A percentile compares a stretch with the other conserved stretches of the same genome.
phyloP scores from a whole-genome alignment of 1,139 yeast species.

The Suhomyces coccinellae region DNA sequence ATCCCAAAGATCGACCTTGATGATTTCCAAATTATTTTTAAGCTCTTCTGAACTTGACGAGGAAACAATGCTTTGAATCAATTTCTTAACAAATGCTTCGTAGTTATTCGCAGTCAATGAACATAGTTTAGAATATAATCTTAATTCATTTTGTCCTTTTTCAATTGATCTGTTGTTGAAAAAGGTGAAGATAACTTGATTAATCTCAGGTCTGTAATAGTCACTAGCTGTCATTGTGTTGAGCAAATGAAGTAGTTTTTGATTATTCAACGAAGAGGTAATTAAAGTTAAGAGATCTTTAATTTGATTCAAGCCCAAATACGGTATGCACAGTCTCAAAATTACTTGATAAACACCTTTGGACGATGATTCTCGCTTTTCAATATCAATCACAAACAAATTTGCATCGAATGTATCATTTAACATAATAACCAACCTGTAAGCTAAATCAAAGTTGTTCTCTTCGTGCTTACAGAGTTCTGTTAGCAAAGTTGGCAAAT shows the following conservation, averaged over 20 bases:
- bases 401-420: conserved; percentile 35
- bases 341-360: conserved; percentile 11
- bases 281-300: conserved; percentile 26
- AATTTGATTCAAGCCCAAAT: conserved; percentile 19
- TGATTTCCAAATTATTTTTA: conserved; percentile 19
- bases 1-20: conserved; percentile 33
- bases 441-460: conserved; percentile 21
- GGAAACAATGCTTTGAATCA: conserved; percentile 38
- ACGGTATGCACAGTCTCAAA: conserved; percentile 14
- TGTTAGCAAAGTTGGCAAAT: conserved; percentile 28
- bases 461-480: conserved; percentile 22
- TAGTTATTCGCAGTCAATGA: conserved; percentile 22
- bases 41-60: conserved; percentile 29
- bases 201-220: conserved; percentile 13
- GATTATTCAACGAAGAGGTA: conserved; percentile 25
- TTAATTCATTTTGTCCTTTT: conserved; percentile 24
- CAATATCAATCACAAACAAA: conserved; percentile 7
- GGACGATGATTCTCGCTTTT: neutral
- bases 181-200: conserved; percentile 18
- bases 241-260: conserved; percentile 23
- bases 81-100: conserved; percentile 31
- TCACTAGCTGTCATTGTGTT: conserved; percentile 13
- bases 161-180: conserved; percentile 21
- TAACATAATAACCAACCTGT: conserved; percentile 24
- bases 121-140: conserved; percentile 29